These are phyloP conservation scores for Symbiotaphrina buchneri DNA, from an alignment of 495 filamentous ascomycete species.

Conservation along the genomic window DNA sequence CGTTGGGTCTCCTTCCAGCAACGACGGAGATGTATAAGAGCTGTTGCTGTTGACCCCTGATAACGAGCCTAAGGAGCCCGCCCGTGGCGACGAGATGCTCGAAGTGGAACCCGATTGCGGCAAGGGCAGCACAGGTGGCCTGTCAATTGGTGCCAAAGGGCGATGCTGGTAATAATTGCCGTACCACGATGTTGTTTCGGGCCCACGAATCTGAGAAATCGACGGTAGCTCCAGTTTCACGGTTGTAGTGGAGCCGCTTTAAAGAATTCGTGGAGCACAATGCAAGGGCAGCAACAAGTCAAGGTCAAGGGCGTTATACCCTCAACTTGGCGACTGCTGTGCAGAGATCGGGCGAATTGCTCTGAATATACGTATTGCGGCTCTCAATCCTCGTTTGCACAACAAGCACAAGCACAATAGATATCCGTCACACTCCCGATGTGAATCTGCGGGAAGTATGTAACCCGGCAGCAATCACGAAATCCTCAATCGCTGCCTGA, in stretches of 20 bases:
- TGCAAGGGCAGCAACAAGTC: too few species aligned
- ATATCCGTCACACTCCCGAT: too few species aligned
- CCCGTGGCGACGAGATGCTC: conserved; percentile 45
- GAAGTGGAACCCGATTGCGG: conserved; percentile 39
- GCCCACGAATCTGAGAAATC: conserved; percentile 74
- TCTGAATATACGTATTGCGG: too few species aligned
- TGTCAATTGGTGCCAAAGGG: conserved; percentile 48
- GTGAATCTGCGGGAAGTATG: too few species aligned
- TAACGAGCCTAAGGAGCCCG: conserved; percentile 38
- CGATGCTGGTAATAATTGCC: conserved; percentile 47
- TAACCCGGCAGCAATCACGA: too few species aligned
- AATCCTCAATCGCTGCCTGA: too few species aligned
- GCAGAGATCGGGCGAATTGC: too few species aligned
- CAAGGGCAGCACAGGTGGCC: conserved; percentile 53
- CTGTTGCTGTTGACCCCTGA: conserved; percentile 14
- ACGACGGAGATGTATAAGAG: conserved; percentile 15
- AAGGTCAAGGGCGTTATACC: too few species aligned
- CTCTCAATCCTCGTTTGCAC: too few species aligned
- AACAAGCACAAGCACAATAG: too few species aligned
- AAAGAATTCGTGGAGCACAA: conserved; percentile 10
- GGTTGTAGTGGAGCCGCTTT: conserved; percentile 32
- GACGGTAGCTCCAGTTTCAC: conserved; percentile 98
- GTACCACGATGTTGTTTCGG: conserved; percentile 51
- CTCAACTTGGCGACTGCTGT: too few species aligned
- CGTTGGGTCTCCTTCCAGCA: conserved; percentile 9